Evolutionary conservation across 1,284 basidiomycete species (phyloP), one percentile per base, ranked within the genome.

Genomic region (Puccinia novopanici): DNA sequence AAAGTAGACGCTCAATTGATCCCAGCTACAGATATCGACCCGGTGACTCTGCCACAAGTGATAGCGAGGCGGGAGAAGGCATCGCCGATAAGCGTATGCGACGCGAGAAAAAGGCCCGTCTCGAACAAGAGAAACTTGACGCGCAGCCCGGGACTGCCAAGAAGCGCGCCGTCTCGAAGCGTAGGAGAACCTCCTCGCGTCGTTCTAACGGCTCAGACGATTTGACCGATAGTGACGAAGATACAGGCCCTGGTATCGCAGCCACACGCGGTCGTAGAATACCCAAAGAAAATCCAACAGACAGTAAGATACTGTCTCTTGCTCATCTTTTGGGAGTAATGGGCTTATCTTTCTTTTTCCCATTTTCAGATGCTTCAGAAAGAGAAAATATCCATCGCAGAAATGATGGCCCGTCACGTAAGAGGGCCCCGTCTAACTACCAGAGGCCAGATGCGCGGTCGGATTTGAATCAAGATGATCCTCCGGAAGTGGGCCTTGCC

Each of bases 31-130:
- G 54, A 34, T 80, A 80, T 27, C 52, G 59, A 61, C 77, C 77
- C 10, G 77, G 77, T 15, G 77, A 80, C 48, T 71, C 67, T 10
- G 76, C 76, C 30, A 50, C 55, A 6, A 80, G 77, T 65, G 77
- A 80, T 50, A 80, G 77, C 45, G 77, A 72, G 52, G 68, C 70
- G 1, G 77, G 77, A 19, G 77, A 80, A 65, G 77, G 77, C 30
- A 80, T 80, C 17, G 77, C 68, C 12, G 70, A 73, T 37, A 80
- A 80, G 24, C 52, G 77, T 37, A 40, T 61, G 50, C 55, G 57
- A 65, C 30, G 77, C 2, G 77, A 80, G 55, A 80, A 80, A 30
- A 80, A 78, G 67, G 65, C 65, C 54, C 52, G 72, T 42, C 57
- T 59, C 52, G 52, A 57, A 68, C 65, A 71, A 68, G 37, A 57